Evolutionary conservation across 2,329 filamentous ascomycete genomes (phyloP).

Genomic region (Bipolaris zeicola): DNA sequence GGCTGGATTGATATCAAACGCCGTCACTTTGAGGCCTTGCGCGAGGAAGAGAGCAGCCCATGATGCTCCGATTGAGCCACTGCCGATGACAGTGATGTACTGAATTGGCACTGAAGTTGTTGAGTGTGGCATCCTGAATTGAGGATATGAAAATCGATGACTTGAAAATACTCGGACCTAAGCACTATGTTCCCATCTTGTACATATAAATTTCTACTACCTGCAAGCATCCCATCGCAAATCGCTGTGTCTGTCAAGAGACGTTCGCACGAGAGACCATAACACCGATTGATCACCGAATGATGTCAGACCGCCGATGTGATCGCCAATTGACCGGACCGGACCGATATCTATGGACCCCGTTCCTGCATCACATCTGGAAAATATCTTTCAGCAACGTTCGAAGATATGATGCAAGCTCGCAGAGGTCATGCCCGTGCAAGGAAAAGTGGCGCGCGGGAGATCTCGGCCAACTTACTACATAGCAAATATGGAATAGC

Average conservation of each 20-base stretch:
- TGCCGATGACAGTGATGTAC: conserved; percentile 44
- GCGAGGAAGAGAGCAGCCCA: conserved; percentile 52
- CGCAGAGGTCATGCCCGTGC: background rate
- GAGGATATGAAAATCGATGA: background rate
- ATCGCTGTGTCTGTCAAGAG: background rate
- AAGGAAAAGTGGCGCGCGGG: background rate
- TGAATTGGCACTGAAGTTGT: conserved; percentile 2
- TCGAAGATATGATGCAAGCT: background rate
- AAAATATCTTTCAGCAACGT: background rate
- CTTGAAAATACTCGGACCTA: too few species aligned
- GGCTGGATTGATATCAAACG: conserved; percentile 50
- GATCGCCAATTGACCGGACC: background rate
- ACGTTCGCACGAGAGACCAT: background rate
- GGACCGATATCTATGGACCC: background rate
- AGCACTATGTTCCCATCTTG: background rate
- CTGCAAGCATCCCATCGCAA: background rate
- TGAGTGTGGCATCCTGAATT: background rate
- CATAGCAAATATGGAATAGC: background rate
- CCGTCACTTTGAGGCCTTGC: conserved; percentile 48
- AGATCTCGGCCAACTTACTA: background rate
- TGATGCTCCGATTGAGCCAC: conserved; percentile 49
- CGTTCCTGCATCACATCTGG: background rate
- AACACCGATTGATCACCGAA: background rate
- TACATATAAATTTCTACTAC: background rate
- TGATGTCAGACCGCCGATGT: background rate